Conservation (phyloP, 805 yeast species). For the Sugiyamaella lignohabitans region DNA sequence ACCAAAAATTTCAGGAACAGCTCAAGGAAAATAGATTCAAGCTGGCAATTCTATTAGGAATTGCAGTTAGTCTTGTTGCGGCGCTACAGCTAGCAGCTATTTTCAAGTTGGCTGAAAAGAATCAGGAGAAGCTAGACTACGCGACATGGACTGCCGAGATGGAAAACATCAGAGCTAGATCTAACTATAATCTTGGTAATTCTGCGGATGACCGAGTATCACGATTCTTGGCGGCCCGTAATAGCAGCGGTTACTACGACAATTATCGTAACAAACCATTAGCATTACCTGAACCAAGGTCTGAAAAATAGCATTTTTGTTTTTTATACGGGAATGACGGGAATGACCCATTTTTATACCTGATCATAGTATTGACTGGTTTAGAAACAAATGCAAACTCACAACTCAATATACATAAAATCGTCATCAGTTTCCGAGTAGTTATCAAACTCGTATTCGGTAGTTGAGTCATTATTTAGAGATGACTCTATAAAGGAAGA, state of each 20-base stretch:
- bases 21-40: conserved; percentile 36
- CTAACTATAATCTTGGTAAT: conserved; percentile 48
- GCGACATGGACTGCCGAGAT: conserved; percentile 35
- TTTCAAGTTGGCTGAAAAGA: conserved; percentile 19
- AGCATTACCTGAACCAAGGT: no score
- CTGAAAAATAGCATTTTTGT: no score
- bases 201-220: conserved; percentile 45
- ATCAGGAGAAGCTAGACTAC: conserved; percentile 28
- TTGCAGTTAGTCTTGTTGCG: conserved; percentile 35
- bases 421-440: no score
- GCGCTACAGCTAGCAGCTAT: conserved; percentile 36
- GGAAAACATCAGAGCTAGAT: conserved; percentile 33
- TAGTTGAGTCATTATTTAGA: no score
- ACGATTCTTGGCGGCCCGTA: conserved; percentile 42
- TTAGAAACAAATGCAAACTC: no score
- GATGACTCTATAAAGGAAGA: no score
- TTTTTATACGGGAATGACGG: no score
- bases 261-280: conserved; percentile 8
- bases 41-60: conserved; percentile 39
- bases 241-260: conserved; percentile 19
- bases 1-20: conserved; percentile 34
- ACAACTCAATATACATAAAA: no score
- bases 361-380: no score
- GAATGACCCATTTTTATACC: no score
- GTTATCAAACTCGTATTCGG: no score